A percentile compares a stretch with the other conserved stretches of the same genome.
These are phyloP conservation scores for Colletotrichum theobromicola DNA, from an alignment of 2,329 filamentous ascomycete genomes.

Conservation along the genomic window DNA sequence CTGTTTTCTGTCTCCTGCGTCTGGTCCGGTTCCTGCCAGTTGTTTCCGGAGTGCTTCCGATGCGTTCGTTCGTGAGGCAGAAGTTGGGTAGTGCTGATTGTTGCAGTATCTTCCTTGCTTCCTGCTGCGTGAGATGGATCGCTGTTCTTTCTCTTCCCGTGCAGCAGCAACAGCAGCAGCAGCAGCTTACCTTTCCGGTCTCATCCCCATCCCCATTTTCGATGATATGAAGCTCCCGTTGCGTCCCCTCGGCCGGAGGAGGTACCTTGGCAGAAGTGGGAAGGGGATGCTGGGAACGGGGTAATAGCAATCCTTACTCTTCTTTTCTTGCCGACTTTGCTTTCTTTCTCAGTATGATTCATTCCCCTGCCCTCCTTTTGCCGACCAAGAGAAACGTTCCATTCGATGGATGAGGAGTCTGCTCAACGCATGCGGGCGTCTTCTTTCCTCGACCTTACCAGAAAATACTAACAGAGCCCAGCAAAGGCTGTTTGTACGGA, in stretches of 20 bases:
- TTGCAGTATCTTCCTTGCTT: neutral
- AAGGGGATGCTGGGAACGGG: neutral
- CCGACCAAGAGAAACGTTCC: neutral
- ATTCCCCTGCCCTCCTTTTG: neutral
- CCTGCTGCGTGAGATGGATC: neutral
- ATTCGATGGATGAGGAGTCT: neutral
- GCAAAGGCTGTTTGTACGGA: neutral
- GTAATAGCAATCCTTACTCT: neutral
- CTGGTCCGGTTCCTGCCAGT: neutral
- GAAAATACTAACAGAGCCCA: neutral
- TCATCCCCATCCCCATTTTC: neutral
- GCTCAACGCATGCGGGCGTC: neutral
- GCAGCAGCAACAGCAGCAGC: neutral
- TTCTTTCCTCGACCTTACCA: neutral
- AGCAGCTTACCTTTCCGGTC: neutral
- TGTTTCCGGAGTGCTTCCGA: neutral
- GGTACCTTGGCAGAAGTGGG: neutral
- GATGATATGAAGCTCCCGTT: neutral
- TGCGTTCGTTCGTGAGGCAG: neutral
- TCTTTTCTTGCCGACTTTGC: neutral
- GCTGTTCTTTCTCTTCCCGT: too few species aligned
- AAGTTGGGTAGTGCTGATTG: neutral
- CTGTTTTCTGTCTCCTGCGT: neutral
- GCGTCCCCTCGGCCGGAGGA: neutral
- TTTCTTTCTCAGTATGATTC: neutral